A percentile compares a stretch with the other conserved stretches of the same genome.
phyloP scores from a whole-genome alignment of 257 asterid genomes.

The Przewalskia tangutica region DNA sequence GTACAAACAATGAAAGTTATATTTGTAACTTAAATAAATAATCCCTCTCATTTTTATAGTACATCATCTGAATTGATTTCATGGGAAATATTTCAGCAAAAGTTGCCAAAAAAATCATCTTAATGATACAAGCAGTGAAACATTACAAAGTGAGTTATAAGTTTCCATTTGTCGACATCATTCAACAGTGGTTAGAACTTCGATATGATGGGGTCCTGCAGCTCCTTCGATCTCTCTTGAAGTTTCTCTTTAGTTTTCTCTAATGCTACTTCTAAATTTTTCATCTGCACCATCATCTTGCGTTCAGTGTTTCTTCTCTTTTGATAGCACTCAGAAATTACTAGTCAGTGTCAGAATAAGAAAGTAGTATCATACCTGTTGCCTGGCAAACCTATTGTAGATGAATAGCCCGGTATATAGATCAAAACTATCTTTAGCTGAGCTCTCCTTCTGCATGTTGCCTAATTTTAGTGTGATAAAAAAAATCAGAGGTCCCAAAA shows the following conservation, averaged over 20 bases:
- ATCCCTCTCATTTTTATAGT: background rate
- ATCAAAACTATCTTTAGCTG: conserved; percentile 61
- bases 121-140: background rate
- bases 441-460: conserved; percentile 64
- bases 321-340: background rate
- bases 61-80: background rate
- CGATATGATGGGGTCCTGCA: conserved; percentile 13
- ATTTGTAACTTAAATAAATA: background rate
- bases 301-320: background rate
- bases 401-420: conserved; percentile 65
- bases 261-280: conserved; percentile 46
- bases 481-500: background rate
- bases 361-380: conserved; percentile 12
- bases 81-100: background rate
- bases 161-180: background rate
- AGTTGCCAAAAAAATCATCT: background rate
- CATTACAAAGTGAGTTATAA: background rate
- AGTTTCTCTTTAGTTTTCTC: conserved; percentile 48
- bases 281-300: conserved; percentile 32
- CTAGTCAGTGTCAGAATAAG: background rate
- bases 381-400: conserved; percentile 64
- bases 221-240: conserved; percentile 23
- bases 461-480: background rate
- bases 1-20: background rate
- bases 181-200: background rate